Conservation (phyloP, 2,329 filamentous ascomycete species). For the Cercospora beticola region DNA sequence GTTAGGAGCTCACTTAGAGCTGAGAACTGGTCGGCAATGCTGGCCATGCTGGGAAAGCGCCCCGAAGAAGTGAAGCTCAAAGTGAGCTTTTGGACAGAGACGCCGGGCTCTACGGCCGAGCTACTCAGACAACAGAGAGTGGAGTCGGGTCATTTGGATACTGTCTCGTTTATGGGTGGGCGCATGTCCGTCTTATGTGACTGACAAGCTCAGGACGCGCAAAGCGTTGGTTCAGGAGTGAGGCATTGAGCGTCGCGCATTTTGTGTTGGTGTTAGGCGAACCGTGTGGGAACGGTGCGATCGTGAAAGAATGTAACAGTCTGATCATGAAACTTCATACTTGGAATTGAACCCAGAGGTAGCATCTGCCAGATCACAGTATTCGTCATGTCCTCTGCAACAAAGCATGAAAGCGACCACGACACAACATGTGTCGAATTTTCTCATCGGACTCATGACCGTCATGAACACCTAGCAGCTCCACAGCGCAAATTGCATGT, state of each 20-base stretch:
- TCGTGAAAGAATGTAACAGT: background rate
- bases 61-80: conserved; percentile 2
- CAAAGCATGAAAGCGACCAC: background rate
- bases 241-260: background rate
- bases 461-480: background rate
- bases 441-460: background rate
- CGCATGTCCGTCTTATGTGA: background rate
- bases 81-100: conserved; percentile 10
- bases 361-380: background rate
- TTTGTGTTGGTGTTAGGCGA: background rate
- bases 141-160: background rate
- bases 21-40: background rate
- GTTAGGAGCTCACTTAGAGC: background rate
- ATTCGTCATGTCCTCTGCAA: background rate
- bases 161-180: background rate
- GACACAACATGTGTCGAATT: background rate
- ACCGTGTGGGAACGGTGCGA: background rate
- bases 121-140: background rate
- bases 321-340: background rate
- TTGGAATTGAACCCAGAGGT: background rate
- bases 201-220: background rate
- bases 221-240: background rate
- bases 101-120: background rate
- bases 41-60: background rate
- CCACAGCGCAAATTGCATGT: background rate